Percentiles rank a stretch among this genome's conserved stretches.
Conservation (phyloP, 148 eudicot genomes). For the Cornus controversa region DNA sequence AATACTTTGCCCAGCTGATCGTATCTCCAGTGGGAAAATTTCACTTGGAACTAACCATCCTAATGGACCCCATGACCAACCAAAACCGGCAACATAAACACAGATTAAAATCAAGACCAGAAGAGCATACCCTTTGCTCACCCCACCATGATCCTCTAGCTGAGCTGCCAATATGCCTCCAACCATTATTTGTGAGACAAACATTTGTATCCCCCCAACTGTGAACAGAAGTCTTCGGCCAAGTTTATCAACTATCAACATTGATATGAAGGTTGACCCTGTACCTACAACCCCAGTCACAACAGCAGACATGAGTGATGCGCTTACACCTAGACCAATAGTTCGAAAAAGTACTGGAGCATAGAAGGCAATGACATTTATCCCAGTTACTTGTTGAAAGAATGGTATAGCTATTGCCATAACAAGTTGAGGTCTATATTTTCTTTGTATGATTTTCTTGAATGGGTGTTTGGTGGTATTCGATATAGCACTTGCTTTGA, state of each 20-base stretch:
- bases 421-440: constrained; percentile 50
- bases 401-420: constrained; percentile 37
- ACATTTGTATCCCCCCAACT: constrained; percentile 43
- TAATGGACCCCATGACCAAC: constrained; percentile 44
- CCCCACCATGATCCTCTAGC: constrained; percentile 27
- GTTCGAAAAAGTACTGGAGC: constrained; percentile 56
- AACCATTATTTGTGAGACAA: constrained; percentile 32
- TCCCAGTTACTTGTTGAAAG: constrained; percentile 25
- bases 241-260: constrained; percentile 40
- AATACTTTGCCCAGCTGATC: constrained; percentile 37
- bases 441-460: constrained; percentile 25
- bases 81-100: constrained; percentile 35
- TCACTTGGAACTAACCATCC: constrained; percentile 45
- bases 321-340: constrained; percentile 47
- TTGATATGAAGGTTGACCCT: constrained; percentile 35
- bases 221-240: constrained; percentile 39
- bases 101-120: constrained; percentile 27
- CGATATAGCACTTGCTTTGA: constrained; percentile 23
- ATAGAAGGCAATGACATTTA: constrained; percentile 45
- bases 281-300: constrained; percentile 35
- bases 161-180: constrained; percentile 29
- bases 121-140: constrained; percentile 26
- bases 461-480: constrained; percentile 27
- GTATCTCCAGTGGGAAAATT: constrained; percentile 33
- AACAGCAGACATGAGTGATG: constrained; percentile 48